Evolutionary conservation across 805 yeast genomes (phyloP).

Genomic region (Hemisphaericaspora nanyangensis): DNA sequence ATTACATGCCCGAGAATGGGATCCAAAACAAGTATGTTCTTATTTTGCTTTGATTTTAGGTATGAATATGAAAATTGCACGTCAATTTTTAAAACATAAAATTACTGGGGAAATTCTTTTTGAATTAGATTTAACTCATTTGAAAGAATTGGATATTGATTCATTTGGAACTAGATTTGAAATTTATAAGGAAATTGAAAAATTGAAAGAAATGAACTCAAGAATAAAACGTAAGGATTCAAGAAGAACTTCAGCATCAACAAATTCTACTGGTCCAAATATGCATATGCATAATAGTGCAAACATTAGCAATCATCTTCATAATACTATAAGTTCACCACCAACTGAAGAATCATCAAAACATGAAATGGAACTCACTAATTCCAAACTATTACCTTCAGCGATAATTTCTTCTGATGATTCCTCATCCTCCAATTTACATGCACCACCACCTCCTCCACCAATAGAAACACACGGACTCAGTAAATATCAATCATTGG

Average conservation of each 20-base stretch:
- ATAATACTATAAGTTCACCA: slow-evolving; percentile 5
- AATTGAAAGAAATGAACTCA: slow-evolving; percentile 35
- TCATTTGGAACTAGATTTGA: slow-evolving; percentile 96
- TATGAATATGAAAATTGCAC: slow-evolving; percentile 70
- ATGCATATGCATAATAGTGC: not conserved
- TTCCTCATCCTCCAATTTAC: not conserved
- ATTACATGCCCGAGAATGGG: slow-evolving; percentile 47
- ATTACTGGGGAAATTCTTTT: slow-evolving; percentile 83
- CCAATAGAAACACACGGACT: not conserved
- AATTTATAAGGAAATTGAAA: slow-evolving; percentile 83
- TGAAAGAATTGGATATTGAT: slow-evolving; percentile 87
- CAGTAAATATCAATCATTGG: not conserved
- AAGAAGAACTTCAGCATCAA: slow-evolving; percentile 23
- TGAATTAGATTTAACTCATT: slow-evolving; percentile 77
- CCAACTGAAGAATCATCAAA: not conserved
- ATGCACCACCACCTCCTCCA: not conserved
- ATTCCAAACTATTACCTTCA: slow-evolving; percentile 25
- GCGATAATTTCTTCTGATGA: slow-evolving; percentile 18
- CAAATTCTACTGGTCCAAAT: slow-evolving; percentile 1
- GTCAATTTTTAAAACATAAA: slow-evolving; percentile 80
- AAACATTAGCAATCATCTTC: slow-evolving; percentile 1
- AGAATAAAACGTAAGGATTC: slow-evolving; percentile 7
- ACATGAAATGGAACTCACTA: not conserved
- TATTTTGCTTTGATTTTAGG: slow-evolving; percentile 68
- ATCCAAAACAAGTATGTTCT: slow-evolving; percentile 79